Base-by-base conservation (phyloP, 2,329 filamentous ascomycete genomes). In the Neopestalotiopsis rosae region DNA sequence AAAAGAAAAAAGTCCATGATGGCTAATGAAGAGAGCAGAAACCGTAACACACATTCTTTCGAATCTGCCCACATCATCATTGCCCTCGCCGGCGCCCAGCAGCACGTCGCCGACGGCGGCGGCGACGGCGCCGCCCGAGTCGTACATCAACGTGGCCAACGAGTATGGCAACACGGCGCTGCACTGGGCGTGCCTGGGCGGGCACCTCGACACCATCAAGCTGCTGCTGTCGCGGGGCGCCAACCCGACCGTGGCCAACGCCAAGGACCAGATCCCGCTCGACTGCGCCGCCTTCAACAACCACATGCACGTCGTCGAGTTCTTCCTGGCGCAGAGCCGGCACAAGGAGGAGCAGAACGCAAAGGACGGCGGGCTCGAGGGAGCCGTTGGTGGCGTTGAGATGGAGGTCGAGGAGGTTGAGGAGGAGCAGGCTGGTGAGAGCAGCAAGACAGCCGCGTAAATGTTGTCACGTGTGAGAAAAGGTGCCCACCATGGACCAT, bases 171-270 rank as follows among this genome's bases (percentile, higher is more conserved):
- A 98, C 83, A 98, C 95, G 0, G 89, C 94, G 0, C 85, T 99
- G 69, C 96, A 99, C 82, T 98, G 95, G 95, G 95, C 95, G 0
- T 93, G 94, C 0, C 84, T 98, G 67, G 96, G 97, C 67, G 95
- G 95, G 1, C 95, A 98, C 76, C 83, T 98, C 3, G 88, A 91
- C 5, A 89, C 90, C 3, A 94, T 97, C 6, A 93, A 95, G 83
- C 82, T 90, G 0, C 86, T 99, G 13, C 85, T 97, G 1, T 89
- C 90, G 59, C 85, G 89, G 2, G 94, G 94, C 2, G 94, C 94
- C 1, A 91, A 94, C 69, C 90, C 94, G 4, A 90, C 90, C 12
- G 83, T 94, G 40, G 91, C 91, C 76, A 98, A 98, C 78, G 89
- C 91, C 77, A 92, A 92, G 62, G 94, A 97, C 34, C 93, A 97